These are phyloP conservation scores for Paecilomyces niveus DNA, from an alignment of 2,329 filamentous ascomycete species.

Conservation along the genomic window DNA sequence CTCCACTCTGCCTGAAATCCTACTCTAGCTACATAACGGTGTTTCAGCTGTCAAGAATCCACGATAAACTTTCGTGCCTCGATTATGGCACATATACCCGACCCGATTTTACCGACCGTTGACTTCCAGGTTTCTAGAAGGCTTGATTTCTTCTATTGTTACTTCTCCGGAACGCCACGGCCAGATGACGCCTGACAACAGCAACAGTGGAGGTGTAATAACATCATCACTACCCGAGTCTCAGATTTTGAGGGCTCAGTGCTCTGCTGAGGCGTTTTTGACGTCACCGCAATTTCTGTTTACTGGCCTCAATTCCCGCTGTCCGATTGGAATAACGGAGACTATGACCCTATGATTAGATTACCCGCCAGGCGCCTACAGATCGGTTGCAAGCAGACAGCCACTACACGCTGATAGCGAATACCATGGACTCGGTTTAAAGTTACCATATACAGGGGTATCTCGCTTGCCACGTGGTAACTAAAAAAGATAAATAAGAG, in stretches of 20 bases:
- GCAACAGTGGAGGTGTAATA: no score
- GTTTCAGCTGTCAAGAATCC: no score
- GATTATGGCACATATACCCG: no score
- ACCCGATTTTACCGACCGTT: not conserved
- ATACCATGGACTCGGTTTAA: not conserved
- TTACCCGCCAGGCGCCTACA: no score
- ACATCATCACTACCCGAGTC: not conserved
- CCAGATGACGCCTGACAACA: no score
- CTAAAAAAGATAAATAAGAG: not conserved
- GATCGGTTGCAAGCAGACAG: no score
- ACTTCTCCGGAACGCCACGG: not conserved
- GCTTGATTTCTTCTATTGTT: not conserved
- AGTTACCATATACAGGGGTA: not conserved
- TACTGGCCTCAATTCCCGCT: not conserved
- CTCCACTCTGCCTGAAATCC: no score
- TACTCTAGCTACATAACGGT: no score
- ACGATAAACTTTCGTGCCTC: no score
- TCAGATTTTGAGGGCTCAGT: not conserved
- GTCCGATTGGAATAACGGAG: no score
- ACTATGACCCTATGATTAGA: no score
- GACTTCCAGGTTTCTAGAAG: not conserved
- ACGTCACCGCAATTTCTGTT: not conserved
- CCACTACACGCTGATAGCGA: not conserved
- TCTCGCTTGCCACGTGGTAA: not conserved
- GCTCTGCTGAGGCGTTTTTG: not conserved